Evolutionary conservation across 192 early-diverging fungal genomes (phyloP).

Genomic region (Allomyces javanicus): DNA sequence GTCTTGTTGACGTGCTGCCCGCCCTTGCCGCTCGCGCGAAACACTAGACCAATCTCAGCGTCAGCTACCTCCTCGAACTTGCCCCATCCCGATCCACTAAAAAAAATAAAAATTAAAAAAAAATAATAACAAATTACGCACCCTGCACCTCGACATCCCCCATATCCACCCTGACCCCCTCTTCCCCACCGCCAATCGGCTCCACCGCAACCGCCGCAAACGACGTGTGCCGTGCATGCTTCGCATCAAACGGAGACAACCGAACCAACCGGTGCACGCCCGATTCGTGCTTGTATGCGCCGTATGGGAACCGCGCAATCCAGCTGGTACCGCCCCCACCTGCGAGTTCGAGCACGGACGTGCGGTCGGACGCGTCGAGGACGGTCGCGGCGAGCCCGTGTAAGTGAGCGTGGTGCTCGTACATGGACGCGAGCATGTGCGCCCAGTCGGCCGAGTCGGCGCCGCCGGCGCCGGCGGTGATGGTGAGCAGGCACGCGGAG

Average conservation of each 20-base stretch:
- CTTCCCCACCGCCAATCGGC: neutral
- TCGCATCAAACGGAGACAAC: slow-evolving; percentile 23
- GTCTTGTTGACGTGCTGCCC: slow-evolving; percentile 40
- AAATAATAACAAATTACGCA: too few relatives aligned
- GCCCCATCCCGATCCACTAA: too few relatives aligned
- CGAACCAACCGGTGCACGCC: slow-evolving; percentile 35
- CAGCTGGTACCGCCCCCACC: too few relatives aligned
- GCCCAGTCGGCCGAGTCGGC: slow-evolving; percentile 1
- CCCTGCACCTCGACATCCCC: slow-evolving; percentile 3
- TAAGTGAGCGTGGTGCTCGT: neutral
- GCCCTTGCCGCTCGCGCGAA: slow-evolving; percentile 17
- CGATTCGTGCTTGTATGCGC: slow-evolving; percentile 27
- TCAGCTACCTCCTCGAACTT: too few relatives aligned
- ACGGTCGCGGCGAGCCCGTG: neutral
- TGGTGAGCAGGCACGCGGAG: neutral
- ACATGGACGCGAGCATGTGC: neutral
- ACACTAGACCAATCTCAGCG: neutral
- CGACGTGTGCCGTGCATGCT: slow-evolving; percentile 33
- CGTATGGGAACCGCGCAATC: slow-evolving; percentile 24
- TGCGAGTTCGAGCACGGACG: neutral
- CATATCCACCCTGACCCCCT: slow-evolving; percentile 3
- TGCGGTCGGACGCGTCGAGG: neutral
- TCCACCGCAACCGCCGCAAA: slow-evolving; percentile 13
- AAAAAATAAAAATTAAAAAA: too few relatives aligned
- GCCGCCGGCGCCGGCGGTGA: neutral